Evolutionary conservation across 78 protist genomes (phyloP).

Genomic region (Anaeramoeba ignava): DNA sequence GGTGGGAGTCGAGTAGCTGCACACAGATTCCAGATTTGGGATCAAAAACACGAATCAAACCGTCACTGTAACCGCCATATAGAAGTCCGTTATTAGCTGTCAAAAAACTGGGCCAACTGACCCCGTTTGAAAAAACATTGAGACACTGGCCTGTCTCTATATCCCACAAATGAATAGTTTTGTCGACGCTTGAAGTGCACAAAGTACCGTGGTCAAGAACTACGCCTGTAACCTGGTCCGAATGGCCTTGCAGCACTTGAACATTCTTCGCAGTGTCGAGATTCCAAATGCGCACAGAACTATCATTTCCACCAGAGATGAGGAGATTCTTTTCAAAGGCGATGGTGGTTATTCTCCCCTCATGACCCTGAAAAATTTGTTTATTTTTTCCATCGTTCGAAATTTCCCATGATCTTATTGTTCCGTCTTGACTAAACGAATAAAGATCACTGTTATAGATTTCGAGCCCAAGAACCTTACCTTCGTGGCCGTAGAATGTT

Average conservation of each 20-base stretch:
- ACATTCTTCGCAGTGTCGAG: neutral
- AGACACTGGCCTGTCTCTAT: too few relatives aligned
- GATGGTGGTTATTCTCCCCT: neutral
- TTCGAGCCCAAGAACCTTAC: neutral
- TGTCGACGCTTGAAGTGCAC: too few relatives aligned
- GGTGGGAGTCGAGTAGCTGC: neutral
- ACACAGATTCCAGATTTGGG: neutral
- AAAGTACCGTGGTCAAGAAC: too few relatives aligned
- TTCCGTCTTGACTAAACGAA: neutral
- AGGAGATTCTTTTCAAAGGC: neutral
- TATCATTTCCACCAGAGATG: neutral
- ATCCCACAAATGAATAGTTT: too few relatives aligned
- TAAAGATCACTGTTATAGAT: neutral
- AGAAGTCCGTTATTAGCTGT: too few relatives aligned
- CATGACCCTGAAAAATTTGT: neutral
- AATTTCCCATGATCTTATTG: neutral
- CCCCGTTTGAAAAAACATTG: too few relatives aligned
- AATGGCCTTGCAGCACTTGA: neutral
- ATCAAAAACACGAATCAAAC: too few relatives aligned
- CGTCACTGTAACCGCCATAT: too few relatives aligned
- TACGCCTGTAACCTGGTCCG: too few relatives aligned
- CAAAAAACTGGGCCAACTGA: too few relatives aligned
- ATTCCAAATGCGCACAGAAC: neutral
- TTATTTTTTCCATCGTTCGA: neutral
- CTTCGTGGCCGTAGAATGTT: neutral